A percentile compares a stretch with the other conserved stretches of the same genome.
These are phyloP conservation scores for Fusarium oxysporum DNA, from an alignment of 2,329 filamentous ascomycete genomes.

Conservation along the genomic window DNA sequence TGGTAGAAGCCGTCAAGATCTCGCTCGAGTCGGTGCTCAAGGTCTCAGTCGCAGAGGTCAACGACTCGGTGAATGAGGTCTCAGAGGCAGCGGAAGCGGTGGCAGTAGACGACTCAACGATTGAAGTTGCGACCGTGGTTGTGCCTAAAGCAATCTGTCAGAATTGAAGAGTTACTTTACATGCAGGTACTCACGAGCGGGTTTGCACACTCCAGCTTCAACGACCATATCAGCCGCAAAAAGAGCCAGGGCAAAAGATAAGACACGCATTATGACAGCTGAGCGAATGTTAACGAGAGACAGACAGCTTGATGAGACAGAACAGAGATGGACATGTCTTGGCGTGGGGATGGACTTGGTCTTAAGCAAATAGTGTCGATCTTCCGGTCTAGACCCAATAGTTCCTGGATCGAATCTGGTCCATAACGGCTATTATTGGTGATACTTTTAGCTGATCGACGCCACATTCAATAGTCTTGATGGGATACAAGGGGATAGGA, in stretches of 20 bases:
- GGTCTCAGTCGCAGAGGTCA: not conserved
- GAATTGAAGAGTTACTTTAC: rapidly evolving
- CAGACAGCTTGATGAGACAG: not conserved
- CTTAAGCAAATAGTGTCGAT: not conserved
- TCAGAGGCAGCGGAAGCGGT: not conserved
- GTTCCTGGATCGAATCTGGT: not conserved
- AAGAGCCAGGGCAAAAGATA: not conserved
- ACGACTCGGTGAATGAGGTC: not conserved
- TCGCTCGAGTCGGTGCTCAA: not conserved
- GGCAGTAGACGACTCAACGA: not conserved
- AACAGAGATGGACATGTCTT: rapidly evolving
- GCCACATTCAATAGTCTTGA: not conserved
- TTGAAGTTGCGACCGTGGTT: not conserved
- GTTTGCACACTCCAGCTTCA: constrained; percentile 15
- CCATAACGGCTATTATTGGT: not conserved
- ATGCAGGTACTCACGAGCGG: not conserved
- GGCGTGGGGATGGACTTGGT: not conserved
- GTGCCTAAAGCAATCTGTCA: not conserved
- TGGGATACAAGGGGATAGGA: not conserved
- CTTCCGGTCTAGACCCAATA: no score
- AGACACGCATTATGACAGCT: not conserved
- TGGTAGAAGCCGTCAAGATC: not conserved
- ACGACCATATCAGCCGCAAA: not conserved
- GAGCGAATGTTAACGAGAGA: constrained; percentile 7
- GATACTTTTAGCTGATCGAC: not conserved